Evolutionary conservation across 352 stramenopile genomes (phyloP).

Genomic region (Stephanocyclus meneghinianus): DNA sequence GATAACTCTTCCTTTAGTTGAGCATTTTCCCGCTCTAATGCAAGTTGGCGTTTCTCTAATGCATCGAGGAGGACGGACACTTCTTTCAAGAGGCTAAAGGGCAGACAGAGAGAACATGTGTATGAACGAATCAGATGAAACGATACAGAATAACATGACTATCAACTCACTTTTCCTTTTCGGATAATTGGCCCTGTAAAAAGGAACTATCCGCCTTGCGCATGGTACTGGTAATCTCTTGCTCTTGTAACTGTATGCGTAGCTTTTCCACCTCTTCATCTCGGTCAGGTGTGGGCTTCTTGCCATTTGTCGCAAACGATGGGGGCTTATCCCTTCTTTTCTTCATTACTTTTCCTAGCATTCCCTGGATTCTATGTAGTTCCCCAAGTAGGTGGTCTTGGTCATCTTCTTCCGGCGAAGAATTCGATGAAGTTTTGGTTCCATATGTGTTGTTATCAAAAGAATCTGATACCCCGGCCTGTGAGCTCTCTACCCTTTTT

Average conservation of each 20-base stretch:
- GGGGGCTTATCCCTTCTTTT: conserved; percentile 35
- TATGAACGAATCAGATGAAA: neutral
- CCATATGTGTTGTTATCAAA: conserved; percentile 5
- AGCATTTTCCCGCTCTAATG: conserved; percentile 72
- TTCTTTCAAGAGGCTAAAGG: conserved; percentile 61
- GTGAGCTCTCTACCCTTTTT: conserved; percentile 1
- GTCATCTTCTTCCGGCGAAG: conserved; percentile 22
- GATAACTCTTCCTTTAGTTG: conserved; percentile 37
- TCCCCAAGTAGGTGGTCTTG: conserved; percentile 59
- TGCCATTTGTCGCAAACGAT: neutral
- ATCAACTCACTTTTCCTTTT: conserved; percentile 62
- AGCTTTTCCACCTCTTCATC: conserved; percentile 63
- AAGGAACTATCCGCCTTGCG: conserved; percentile 74
- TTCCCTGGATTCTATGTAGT: conserved; percentile 68
- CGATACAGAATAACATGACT: neutral
- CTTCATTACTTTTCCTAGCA: conserved; percentile 68
- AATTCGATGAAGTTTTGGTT: neutral
- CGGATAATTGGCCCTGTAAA: conserved; percentile 66
- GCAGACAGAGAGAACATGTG: neutral
- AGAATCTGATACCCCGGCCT: neutral
- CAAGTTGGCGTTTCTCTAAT: conserved; percentile 70
- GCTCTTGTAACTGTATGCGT: conserved; percentile 60
- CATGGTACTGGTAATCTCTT: conserved; percentile 59
- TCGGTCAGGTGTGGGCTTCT: conserved; percentile 21
- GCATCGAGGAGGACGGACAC: conserved; percentile 72